Evolutionary conservation across 177 flowering plant species (phyloP).

Genomic region (Tripterygium wilfordii): DNA sequence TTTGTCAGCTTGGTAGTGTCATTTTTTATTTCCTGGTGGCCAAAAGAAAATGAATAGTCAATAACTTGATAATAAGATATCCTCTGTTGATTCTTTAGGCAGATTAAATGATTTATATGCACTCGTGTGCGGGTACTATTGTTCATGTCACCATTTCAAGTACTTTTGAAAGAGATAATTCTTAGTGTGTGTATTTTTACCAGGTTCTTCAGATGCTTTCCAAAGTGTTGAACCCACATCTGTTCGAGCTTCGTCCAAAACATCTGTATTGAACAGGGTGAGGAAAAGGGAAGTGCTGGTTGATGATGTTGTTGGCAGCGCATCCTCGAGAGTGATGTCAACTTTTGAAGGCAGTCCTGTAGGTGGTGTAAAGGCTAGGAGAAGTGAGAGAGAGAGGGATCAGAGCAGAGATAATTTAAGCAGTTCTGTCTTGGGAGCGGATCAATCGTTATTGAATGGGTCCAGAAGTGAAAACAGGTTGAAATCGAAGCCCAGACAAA

Average conservation of each 20-base stretch:
- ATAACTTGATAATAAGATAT: too few relatives aligned
- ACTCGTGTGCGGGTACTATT: neutral
- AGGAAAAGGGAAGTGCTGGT: conserved; percentile 28
- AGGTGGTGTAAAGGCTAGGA: conserved; percentile 42
- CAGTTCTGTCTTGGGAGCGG: conserved; percentile 11
- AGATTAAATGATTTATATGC: too few relatives aligned
- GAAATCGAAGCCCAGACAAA: conserved; percentile 37
- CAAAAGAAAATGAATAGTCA: too few relatives aligned
- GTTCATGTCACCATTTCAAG: conserved; percentile 18
- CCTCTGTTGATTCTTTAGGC: too few relatives aligned
- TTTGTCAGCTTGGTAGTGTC: too few relatives aligned
- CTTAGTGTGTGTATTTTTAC: conserved; percentile 7
- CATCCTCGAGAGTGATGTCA: conserved; percentile 21
- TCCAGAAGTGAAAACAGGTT: conserved; percentile 23
- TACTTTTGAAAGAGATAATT: conserved; percentile 12
- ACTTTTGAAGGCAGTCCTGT: conserved; percentile 15
- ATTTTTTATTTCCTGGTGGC: too few relatives aligned
- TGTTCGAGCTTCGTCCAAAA: too few relatives aligned
- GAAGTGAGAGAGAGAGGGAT: conserved; percentile 64
- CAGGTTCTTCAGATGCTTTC: too few relatives aligned
- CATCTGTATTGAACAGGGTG: too few relatives aligned
- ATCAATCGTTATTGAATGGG: conserved; percentile 18
- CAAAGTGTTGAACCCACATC: too few relatives aligned
- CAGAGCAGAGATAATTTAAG: too few relatives aligned
- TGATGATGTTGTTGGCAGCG: conserved; percentile 27